Base-by-base conservation (phyloP, 2,329 filamentous ascomycete species). In the Escovopsis sp. region DNA sequence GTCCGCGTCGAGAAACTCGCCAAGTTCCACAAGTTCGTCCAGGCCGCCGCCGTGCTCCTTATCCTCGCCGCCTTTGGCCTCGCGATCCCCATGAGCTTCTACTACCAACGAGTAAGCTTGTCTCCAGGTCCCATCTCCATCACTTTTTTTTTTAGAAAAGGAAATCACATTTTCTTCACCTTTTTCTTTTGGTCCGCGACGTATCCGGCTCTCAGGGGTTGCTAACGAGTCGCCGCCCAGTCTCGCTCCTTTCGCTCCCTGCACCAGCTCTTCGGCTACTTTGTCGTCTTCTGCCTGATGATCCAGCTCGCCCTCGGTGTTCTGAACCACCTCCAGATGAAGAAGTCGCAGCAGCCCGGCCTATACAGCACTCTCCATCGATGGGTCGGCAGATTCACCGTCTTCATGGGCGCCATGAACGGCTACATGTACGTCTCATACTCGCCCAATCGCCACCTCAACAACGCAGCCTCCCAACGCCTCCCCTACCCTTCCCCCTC, bases 181-280 rank as follows among this genome's bases (percentile, higher is more conserved):
- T 15, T 2, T 15, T 15, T 15, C 15, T 15, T 15, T 15, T 15
- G 15, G 15, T 15, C 15, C 15, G 15, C 15, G 15, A 15, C 15
- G 15, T 15, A 15, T 15, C 15, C 15, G 15, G 15, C 15, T 15
- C 15, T 15, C 15, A 15, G 15, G 15, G 15, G 15, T 15, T 15
- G 15, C 15, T 15, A 15, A 30, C 10, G 28, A 2, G 28, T 30
- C 28, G 6, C 28, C 28, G 28, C 28, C 19, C 33, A 76, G 70
- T 72, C 73, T 15, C 70, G 67, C 40, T 58, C 59, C 9, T 73
- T 75, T 56, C 65, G 64, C 37, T 65, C 66, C 1, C 58, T 65
- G 8, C 77, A 80, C 51, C 75, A 80, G 51, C 63, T 80, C 40
- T 59, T 81, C 44, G 77, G 77, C 8, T 62, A 75, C 44, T 53